Base-by-base conservation (phyloP, 169 alveolate genomes). In the Pseudocohnilembus persalinus region DNA sequence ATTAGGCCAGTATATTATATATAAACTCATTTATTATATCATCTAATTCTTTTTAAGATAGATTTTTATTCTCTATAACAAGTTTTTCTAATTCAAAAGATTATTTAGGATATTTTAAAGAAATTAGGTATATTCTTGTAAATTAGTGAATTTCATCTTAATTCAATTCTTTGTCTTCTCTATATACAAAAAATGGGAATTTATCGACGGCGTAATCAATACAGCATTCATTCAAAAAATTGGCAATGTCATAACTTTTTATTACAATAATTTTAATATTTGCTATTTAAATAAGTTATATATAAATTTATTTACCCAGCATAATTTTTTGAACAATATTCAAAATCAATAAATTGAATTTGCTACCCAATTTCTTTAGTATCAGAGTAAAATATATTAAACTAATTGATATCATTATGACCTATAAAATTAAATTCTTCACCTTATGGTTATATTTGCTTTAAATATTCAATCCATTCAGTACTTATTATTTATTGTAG, bases 401-500 rank as follows among this genome's bases (percentile, higher is more conserved):
- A 63, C 76, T 79, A 49, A 29, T 79, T 79, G n/a, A 63, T 34
- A 31, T 79, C 84, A 63, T 79, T 79, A 72, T 79, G 84, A 31
- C 84, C n/a, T n/a, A n/a, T n/a, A n/a, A n/a, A 79, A 29, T 49
- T 30, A 35, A 31, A 29, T 28, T 30, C 31, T 25, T 79, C 33
- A 28, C 31, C 29, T 30, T 79, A 29, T 29, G 84, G 84, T 34
- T 34, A 35, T 64, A 79, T 79, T 29, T 31, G 27, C 1, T 79
- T 28, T 34, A 79, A 31, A 72, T n/a, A 79, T 0, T 79, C 64
- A 16, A 79, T 31, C 30, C 30, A 35, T 15, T 27, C 1, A 34
- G 35, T 63, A 29, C 49, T 29, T 28, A 35, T 33, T 26, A 79
- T 29, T 49, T 79, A 33, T 79, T 79, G 63, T 29, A 79, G 27